A percentile compares a stretch with the other conserved stretches of the same genome.
These are phyloP conservation scores for Daldinia grandis DNA, from an alignment of 495 filamentous ascomycete species.

Conservation along the genomic window DNA sequence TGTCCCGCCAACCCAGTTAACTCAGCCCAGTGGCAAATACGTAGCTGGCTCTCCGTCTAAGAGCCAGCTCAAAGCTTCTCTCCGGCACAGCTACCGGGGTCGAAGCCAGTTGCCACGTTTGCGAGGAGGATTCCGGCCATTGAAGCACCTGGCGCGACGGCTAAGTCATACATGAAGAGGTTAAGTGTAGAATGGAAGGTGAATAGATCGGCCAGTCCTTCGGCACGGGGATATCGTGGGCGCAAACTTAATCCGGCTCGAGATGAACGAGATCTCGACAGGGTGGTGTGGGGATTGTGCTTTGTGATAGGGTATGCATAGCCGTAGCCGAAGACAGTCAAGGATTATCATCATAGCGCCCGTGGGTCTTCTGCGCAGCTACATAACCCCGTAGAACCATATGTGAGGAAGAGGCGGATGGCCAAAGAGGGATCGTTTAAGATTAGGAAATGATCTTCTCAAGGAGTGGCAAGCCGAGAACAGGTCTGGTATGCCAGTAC, in stretches of 20 bases:
- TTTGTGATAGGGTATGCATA: constrained; percentile 8
- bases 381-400: neutral
- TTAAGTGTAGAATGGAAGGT: constrained; percentile 41
- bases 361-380: neutral
- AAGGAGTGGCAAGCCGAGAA: neutral
- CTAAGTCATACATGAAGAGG: constrained; percentile 42
- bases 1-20: constrained; percentile 42
- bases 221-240: constrained; percentile 41
- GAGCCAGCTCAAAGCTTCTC: constrained; percentile 31
- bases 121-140: constrained; percentile 35
- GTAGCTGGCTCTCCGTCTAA: constrained; percentile 42
- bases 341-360: neutral
- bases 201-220: constrained; percentile 36
- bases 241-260: constrained; percentile 39
- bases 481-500: neutral
- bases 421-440: neutral
- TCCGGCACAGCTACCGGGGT: constrained; percentile 35
- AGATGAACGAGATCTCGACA: constrained; percentile 45
- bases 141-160: constrained; percentile 36
- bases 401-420: neutral
- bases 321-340: neutral
- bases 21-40: constrained; percentile 38
- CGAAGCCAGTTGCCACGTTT: constrained; percentile 2
- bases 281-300: constrained; percentile 36
- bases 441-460: neutral